Conservation (phyloP, 2,329 filamentous ascomycete species). For the Neospermospora avenae region DNA sequence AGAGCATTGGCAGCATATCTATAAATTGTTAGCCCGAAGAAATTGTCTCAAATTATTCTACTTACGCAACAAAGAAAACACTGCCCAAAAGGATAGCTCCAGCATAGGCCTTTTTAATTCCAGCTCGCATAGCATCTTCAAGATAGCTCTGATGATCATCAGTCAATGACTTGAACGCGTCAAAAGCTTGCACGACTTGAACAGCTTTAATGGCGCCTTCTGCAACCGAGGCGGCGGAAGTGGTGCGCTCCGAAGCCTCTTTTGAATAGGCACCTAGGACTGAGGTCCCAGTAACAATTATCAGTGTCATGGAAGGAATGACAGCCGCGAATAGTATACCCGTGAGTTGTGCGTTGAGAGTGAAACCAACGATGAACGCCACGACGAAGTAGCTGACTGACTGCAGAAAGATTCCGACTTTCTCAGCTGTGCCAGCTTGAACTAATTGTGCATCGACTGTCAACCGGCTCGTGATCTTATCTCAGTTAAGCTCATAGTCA, state of each 20-base stretch:
- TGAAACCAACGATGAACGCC: constrained; percentile 56
- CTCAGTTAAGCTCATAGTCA: background rate
- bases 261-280: constrained; percentile 41
- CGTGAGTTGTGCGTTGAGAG: constrained; percentile 52
- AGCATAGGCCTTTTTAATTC: constrained; percentile 47
- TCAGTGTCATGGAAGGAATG: constrained; percentile 48
- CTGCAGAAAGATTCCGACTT: constrained; percentile 54
- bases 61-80: constrained; percentile 57
- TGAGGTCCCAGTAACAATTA: constrained; percentile 45
- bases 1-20: constrained; percentile 54
- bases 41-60: background rate
- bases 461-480: constrained; percentile 49
- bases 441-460: constrained; percentile 56
- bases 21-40: background rate
- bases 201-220: constrained; percentile 50
- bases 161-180: constrained; percentile 46
- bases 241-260: constrained; percentile 44
- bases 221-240: constrained; percentile 48
- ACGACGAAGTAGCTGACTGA: constrained; percentile 57
- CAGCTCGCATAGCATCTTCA: constrained; percentile 41
- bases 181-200: constrained; percentile 51
- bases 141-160: constrained; percentile 46
- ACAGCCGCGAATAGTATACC: constrained; percentile 50
- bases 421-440: constrained; percentile 56
- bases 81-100: constrained; percentile 49